Base-by-base conservation (phyloP, 2,329 filamentous ascomycete species). In the Trichoderma asperellum region DNA sequence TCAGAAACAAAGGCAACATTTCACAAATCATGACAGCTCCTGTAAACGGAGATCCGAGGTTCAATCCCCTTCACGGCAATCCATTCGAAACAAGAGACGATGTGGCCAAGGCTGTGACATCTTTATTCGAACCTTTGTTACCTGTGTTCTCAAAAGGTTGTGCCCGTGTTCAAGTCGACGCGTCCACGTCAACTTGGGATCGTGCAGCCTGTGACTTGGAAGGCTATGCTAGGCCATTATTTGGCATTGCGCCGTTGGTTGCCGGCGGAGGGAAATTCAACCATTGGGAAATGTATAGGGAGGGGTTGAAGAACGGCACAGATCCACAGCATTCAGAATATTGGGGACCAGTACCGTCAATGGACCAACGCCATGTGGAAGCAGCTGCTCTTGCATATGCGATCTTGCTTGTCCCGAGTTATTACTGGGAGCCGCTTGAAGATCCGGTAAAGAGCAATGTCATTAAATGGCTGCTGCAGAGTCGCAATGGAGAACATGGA, bases 361-460 rank as follows among this genome's bases (percentile, higher is more conserved):
- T 63, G 60, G 60, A 63, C 27, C 60, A 63, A 43, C 21, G 60
- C 6, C 60, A 63, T 43, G 60, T 63, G 35, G 60, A 63, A 21
- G 60, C 60, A 32, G 60, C 60, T 37, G 60, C 60, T 12, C 37
- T 63, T 21, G 60, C 60, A 43, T 63, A 63, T 16, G 61, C 35
- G 2, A 65, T 65, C 18, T 34, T 65, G 43, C 47, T 65, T 12
- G 61, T 47, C 29, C 61, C 43, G 18, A 11, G 34, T 29, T 14
- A 65, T 27, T 65, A 65, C n/a, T 65, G 61, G 61, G n/a, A 52
- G 21, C 61, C 61, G 6, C 61, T 65, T 18, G 24, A 55, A 14
- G 61, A 65, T 12, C 16, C 29, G 18, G 49, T 24, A 2, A 65
- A 65, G 29, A 34, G 24, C 7, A 65, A 65, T 24, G 61, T 65